A percentile compares a stretch with the other conserved stretches of the same genome.
Conservation (phyloP, 1,139 yeast species). For the Magnusiomyces suaveolens region DNA sequence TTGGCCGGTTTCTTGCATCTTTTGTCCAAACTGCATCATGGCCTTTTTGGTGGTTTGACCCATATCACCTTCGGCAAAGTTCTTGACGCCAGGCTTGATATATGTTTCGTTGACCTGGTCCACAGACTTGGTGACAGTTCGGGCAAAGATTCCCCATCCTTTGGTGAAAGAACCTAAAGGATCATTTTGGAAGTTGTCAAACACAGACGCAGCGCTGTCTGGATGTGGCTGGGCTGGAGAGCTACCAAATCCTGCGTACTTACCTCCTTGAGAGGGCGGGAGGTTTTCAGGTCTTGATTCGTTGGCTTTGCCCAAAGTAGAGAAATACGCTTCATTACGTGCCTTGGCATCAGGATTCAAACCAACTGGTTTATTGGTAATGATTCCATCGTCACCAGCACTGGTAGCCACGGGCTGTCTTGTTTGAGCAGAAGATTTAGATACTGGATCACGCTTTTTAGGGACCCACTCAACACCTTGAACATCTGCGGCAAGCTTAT, state of each 20-base stretch:
- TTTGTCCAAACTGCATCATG: slow-evolving; percentile 91
- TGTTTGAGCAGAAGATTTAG: slow-evolving; percentile 14
- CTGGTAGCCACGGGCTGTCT: neutral
- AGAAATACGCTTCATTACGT: slow-evolving; percentile 74
- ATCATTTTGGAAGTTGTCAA: slow-evolving; percentile 72
- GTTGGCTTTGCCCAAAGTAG: slow-evolving; percentile 64
- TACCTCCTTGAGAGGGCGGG: slow-evolving; percentile 94
- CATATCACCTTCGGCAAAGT: slow-evolving; percentile 70
- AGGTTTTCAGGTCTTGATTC: slow-evolving; percentile 63
- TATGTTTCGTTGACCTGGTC: slow-evolving; percentile 80
- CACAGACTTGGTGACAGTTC: slow-evolving; percentile 72
- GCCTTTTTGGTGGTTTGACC: slow-evolving; percentile 79
- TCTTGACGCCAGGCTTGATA: slow-evolving; percentile 78
- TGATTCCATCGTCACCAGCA: slow-evolving; percentile 11
- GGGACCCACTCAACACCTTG: slow-evolving; percentile 67
- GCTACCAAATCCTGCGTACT: slow-evolving; percentile 83
- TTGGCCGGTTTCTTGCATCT: slow-evolving; percentile 79
- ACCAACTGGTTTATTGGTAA: slow-evolving; percentile 16
- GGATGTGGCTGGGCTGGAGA: slow-evolving; percentile 42
- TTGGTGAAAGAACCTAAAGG: slow-evolving; percentile 81
- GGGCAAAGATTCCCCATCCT: slow-evolving; percentile 91
- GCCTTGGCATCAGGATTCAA: slow-evolving; percentile 39
- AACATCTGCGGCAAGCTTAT: slow-evolving; percentile 60
- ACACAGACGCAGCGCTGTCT: slow-evolving; percentile 33
- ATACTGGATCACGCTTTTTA: slow-evolving; percentile 47